These are phyloP conservation scores for Didymella arachidicola DNA, from an alignment of 2,329 filamentous ascomycete genomes.

Conservation along the genomic window DNA sequence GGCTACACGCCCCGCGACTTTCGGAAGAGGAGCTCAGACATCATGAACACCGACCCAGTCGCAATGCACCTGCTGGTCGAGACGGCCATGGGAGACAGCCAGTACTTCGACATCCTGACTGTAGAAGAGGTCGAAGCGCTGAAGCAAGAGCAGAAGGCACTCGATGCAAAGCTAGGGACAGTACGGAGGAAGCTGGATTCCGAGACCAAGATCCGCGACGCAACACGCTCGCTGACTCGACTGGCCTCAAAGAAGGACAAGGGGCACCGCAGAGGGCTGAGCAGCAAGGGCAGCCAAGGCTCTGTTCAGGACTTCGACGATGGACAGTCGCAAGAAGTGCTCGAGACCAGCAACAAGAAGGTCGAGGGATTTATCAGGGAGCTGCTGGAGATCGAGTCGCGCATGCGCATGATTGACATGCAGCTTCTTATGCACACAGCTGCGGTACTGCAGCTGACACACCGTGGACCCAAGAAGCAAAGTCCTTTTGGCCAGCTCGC, in stretches of 20 bases:
- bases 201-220: slow-evolving; percentile 94
- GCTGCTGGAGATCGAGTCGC: slow-evolving; percentile 79
- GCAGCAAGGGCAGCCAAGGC: slow-evolving; percentile 55
- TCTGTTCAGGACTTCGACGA: slow-evolving; percentile 37
- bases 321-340: slow-evolving; percentile 72
- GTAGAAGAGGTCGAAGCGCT: slow-evolving; percentile 90
- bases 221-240: slow-evolving; percentile 83
- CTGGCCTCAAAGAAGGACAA: slow-evolving; percentile 71
- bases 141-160: slow-evolving; percentile 81
- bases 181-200: slow-evolving; percentile 83
- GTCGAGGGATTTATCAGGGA: slow-evolving; percentile 86
- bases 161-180: slow-evolving; percentile 80
- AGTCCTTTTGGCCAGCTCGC: slow-evolving; percentile 53
- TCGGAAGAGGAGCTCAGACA: slow-evolving; percentile 41
- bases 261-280: slow-evolving; percentile 59
- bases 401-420: slow-evolving; percentile 74
- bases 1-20: slow-evolving; percentile 40
- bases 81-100: slow-evolving; percentile 89
- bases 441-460: slow-evolving; percentile 88
- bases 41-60: slow-evolving; percentile 64
- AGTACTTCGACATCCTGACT: slow-evolving; percentile 82
- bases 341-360: slow-evolving; percentile 75
- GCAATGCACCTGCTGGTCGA: slow-evolving; percentile 92
- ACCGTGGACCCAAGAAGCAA: slow-evolving; percentile 74
- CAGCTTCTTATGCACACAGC: slow-evolving; percentile 88